A percentile compares a stretch with the other conserved stretches of the same genome.
Conservation (phyloP, 2,329 filamentous ascomycete species). For the Ceratocystis cubensis region DNA sequence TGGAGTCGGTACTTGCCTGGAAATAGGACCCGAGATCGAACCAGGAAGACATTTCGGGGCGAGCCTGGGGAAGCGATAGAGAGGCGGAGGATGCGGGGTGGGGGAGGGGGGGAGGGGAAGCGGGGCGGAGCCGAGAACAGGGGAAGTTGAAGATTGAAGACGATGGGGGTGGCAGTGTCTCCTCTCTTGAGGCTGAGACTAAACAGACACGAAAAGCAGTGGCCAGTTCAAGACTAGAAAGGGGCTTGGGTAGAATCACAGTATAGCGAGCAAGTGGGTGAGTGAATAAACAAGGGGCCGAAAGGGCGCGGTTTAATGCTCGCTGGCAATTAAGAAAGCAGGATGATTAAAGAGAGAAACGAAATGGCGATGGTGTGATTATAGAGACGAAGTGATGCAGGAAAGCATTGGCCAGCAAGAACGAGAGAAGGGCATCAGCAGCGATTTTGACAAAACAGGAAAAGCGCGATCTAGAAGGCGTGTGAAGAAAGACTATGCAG, state of each 20-base stretch:
- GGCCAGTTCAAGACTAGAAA: neutral
- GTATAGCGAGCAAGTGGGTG: neutral
- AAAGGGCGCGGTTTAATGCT: neutral
- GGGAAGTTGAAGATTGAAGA: neutral
- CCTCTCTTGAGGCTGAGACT: neutral
- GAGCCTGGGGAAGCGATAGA: too few relatives aligned
- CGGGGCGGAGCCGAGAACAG: neutral
- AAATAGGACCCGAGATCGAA: slow-evolving; percentile 18
- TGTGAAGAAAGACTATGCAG: neutral
- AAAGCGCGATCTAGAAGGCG: neutral
- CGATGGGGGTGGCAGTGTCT: neutral
- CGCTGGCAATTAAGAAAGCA: neutral
- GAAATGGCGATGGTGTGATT: neutral
- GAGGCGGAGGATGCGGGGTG: neutral
- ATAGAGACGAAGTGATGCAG: neutral
- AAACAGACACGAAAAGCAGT: neutral
- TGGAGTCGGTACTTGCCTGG: slow-evolving; percentile 10
- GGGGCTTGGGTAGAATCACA: neutral
- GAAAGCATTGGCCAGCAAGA: neutral
- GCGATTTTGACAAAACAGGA: neutral
- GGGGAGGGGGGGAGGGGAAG: neutral
- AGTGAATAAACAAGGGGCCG: neutral
- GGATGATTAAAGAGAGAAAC: neutral
- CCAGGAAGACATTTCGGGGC: slow-evolving; percentile 12
- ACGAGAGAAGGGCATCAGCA: neutral